Evolutionary conservation across 2,329 filamentous ascomycete species (phyloP).

Genomic region (Ophiostoma ips): DNA sequence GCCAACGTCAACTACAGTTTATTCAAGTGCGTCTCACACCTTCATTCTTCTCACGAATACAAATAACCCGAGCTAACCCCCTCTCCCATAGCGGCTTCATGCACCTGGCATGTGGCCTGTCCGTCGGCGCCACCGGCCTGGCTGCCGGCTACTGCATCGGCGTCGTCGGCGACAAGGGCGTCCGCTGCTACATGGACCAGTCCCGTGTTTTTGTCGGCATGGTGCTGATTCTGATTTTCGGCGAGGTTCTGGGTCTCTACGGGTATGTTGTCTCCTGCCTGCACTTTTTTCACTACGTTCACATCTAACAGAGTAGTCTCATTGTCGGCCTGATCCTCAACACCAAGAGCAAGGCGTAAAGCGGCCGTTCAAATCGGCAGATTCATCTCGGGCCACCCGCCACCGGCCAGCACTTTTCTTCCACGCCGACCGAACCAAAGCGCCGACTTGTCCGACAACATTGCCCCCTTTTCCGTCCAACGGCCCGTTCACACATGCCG

Average conservation of each 20-base stretch:
- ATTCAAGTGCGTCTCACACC: slow-evolving; percentile 51
- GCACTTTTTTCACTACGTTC: not conserved
- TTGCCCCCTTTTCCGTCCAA: too few relatives aligned
- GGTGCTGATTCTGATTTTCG: slow-evolving; percentile 97
- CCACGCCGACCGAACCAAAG: not conserved
- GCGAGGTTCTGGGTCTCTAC: slow-evolving; percentile 91
- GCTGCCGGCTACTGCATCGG: slow-evolving; percentile 95
- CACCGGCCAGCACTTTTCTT: not conserved
- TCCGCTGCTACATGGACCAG: slow-evolving; percentile 91
- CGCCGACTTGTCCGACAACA: too few relatives aligned
- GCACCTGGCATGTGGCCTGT: slow-evolving; percentile 81
- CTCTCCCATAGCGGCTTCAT: slow-evolving; percentile 69
- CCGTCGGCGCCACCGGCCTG: slow-evolving; percentile 82
- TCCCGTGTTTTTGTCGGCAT: slow-evolving; percentile 94
- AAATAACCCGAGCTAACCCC: slow-evolving; percentile 12
- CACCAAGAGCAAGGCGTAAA: slow-evolving; percentile 58
- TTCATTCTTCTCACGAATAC: not conserved
- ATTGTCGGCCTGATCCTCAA: slow-evolving; percentile 91
- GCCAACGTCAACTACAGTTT: slow-evolving; percentile 56
- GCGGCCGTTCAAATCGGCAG: not conserved
- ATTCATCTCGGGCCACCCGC: not conserved
- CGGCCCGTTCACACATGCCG: too few relatives aligned
- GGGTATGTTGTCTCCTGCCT: slow-evolving; percentile 39
- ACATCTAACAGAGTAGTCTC: slow-evolving; percentile 38
- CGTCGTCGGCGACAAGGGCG: slow-evolving; percentile 85